phyloP scores from a whole-genome alignment of 1,139 yeast species.

The Yamadazyma diospyri region DNA sequence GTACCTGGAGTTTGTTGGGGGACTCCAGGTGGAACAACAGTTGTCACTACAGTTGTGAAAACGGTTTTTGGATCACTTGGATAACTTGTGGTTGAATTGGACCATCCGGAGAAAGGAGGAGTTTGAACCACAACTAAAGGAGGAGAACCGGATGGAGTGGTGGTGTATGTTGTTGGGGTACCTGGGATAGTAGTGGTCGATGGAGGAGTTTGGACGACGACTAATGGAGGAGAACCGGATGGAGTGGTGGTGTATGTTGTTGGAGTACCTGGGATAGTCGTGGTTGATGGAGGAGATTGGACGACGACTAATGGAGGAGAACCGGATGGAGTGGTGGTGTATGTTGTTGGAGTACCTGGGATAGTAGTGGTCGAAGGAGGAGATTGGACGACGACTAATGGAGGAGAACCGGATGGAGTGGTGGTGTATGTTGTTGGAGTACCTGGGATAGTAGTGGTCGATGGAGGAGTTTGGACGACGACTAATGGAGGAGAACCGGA shows the following conservation, averaged over 20 bases:
- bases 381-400: not conserved
- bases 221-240: slow-evolving; percentile 1
- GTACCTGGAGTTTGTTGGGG: too few species aligned
- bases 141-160: not conserved
- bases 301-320: not conserved
- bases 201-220: not conserved
- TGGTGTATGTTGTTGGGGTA: not conserved
- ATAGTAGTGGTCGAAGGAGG: not conserved
- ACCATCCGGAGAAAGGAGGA: not conserved
- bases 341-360: not conserved
- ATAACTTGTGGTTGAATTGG: too few species aligned
- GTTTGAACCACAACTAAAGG: not conserved
- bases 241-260: not conserved
- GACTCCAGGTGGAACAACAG: too few species aligned
- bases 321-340: not conserved
- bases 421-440: not conserved
- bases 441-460: not conserved
- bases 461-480: not conserved
- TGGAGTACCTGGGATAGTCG: not conserved
- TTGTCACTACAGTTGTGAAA: too few species aligned
- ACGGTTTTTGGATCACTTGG: too few species aligned
- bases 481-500: not conserved
- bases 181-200: not conserved
- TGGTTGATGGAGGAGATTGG: not conserved
- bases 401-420: not conserved